Evolutionary conservation across 1,284 basidiomycete genomes (phyloP), one percentile per base, ranked within the genome.

Genomic region (Melampsora americana): DNA sequence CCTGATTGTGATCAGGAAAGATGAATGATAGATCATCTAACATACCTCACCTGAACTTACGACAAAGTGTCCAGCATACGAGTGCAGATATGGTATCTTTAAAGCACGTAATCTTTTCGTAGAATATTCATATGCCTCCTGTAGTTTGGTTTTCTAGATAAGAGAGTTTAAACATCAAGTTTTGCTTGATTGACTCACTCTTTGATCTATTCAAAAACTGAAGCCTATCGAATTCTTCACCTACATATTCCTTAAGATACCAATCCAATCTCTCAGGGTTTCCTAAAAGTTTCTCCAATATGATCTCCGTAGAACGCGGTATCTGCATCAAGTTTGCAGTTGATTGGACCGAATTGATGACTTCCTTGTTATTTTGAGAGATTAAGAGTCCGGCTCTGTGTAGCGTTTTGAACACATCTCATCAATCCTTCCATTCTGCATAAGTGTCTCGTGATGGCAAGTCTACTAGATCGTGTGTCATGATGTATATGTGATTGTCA

Each of bases 351-450:
- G 53, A 59, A 59, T 59, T 28, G 12, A 59, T 59, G 23, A 59
- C 53, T 9, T 23, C 28, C 9, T 23, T 23, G 53, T 59, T 59
- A 28, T 59, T 18, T 5, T 59, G 53, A 59, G 53, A 59, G 14
- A 59, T 59, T 28, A 59, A 28, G 23, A 59, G 23, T 59, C 53
- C 53, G n/a, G 53, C 53, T 59, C 53, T 59, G 53, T 28, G 53
- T 59, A 23, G 14, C 12, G 16, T 12, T 1, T 44, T 5, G 14
- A 16, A 44, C 12, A 16, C 42, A 44, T 16, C 42, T 44, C 12
- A 44, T 44, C 42, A 44, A 16, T 44, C 3, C 11, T 44, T 44
- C 12, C 42, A 44, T 44, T 44, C 12, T 44, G 14, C 14, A 12
- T 35, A 35, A 3, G 35, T 35, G 9, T 35, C 39, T 42, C 11